Conservation (phyloP, 805 yeast genomes). For the Ogataea henricii region DNA sequence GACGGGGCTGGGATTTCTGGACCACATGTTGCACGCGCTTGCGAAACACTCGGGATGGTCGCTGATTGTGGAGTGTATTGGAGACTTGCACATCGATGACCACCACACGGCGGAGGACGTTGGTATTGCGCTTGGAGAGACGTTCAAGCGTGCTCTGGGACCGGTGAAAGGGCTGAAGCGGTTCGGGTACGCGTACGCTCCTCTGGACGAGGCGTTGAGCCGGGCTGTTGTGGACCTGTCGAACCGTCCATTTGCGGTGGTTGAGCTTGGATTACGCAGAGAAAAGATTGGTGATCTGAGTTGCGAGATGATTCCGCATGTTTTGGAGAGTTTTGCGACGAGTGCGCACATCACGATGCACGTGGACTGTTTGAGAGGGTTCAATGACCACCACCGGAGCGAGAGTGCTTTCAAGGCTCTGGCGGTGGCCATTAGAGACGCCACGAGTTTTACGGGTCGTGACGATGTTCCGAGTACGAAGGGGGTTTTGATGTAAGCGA, state of each 20-base stretch:
- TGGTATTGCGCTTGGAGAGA: constrained; percentile 87
- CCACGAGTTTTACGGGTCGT: constrained; percentile 78
- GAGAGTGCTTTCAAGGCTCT: constrained; percentile 96
- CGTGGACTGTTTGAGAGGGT: constrained; percentile 91
- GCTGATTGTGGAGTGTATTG: constrained; percentile 81
- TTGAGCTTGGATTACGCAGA: constrained; percentile 86
- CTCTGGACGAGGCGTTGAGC: constrained; percentile 92
- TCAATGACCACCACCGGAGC: constrained; percentile 94
- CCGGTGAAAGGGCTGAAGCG: constrained; percentile 87
- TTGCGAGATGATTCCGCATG: constrained; percentile 98
- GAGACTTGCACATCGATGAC: constrained; percentile 95
- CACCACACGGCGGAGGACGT: constrained; percentile 97
- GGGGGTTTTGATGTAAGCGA: constrained; percentile 78
- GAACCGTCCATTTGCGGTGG: constrained; percentile 88
- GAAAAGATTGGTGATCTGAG: constrained; percentile 92
- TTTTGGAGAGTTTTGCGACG: constrained; percentile 89
- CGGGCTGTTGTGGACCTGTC: constrained; percentile 96
- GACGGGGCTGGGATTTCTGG: constrained; percentile 93
- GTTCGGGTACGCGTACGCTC: constrained; percentile 92
- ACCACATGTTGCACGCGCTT: constrained; percentile 96
- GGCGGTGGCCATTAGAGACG: constrained; percentile 89
- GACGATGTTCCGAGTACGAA: constrained; percentile 95
- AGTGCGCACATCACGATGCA: constrained; percentile 90
- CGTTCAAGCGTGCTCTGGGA: constrained; percentile 89
- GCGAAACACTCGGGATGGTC: constrained; percentile 99